Conservation (phyloP, 306 rosid species). For the Pyrus betulifolia region DNA sequence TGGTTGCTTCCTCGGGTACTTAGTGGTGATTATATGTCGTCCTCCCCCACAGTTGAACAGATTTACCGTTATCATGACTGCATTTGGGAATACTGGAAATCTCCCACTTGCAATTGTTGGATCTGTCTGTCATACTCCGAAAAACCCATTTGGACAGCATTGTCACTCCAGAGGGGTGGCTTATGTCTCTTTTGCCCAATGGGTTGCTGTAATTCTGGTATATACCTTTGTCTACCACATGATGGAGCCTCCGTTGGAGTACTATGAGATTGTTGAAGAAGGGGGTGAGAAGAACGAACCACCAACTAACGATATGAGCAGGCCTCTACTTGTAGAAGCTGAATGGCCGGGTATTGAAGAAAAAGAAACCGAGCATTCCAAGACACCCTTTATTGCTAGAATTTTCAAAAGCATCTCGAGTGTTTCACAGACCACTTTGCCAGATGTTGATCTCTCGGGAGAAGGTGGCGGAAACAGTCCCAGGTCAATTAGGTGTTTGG, state of each 20-base stretch:
- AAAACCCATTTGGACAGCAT: conserved; percentile 65
- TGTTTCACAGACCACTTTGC: conserved; percentile 34
- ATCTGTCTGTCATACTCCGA: conserved; percentile 62
- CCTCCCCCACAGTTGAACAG: conserved; percentile 66
- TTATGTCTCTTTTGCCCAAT: conserved; percentile 75
- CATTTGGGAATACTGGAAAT: conserved; percentile 88
- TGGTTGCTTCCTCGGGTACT: conserved; percentile 57
- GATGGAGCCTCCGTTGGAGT: conserved; percentile 91
- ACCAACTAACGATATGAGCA: conserved; percentile 37
- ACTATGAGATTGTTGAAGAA: conserved; percentile 64
- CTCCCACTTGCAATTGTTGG: conserved; percentile 72
- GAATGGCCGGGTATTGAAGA: conserved; percentile 98
- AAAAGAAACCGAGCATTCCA: conserved; percentile 78
- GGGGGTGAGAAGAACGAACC: conserved; percentile 39
- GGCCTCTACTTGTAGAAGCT: conserved; percentile 85
- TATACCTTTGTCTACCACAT: conserved; percentile 89
- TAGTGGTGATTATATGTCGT: conserved; percentile 65
- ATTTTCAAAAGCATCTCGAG: conserved; percentile 47
- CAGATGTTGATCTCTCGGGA: conserved; percentile 34
- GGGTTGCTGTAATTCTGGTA: conserved; percentile 84
- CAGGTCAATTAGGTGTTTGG: conserved; percentile 63
- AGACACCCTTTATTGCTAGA: conserved; percentile 69
- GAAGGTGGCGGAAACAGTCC: conserved; percentile 49
- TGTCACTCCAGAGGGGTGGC: conserved; percentile 81
- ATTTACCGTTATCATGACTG: conserved; percentile 74